These are phyloP conservation scores for Moesziomyces aphidis DNA, from an alignment of 1,284 basidiomycete species.

Conservation along the genomic window DNA sequence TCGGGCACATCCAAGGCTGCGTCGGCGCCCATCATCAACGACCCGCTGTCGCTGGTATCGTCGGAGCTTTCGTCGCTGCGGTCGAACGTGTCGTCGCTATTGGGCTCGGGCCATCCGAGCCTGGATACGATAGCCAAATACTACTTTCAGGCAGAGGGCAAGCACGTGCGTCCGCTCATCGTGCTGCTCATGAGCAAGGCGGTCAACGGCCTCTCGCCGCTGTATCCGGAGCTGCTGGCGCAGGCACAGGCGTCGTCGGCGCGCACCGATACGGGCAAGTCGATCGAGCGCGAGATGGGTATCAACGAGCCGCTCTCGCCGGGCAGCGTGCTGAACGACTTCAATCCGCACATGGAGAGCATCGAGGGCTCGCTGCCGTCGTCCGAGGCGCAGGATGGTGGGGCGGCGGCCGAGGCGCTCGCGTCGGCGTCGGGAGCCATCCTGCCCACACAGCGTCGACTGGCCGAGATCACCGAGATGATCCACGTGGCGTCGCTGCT, in stretches of 20 bases:
- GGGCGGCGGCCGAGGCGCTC: conserved; percentile 12
- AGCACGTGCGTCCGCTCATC: conserved; percentile 89
- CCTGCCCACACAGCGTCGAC: conserved; percentile 87
- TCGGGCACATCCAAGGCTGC: neutral
- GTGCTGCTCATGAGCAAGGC: conserved; percentile 91
- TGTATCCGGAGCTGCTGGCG: conserved; percentile 69
- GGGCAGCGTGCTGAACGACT: conserved; percentile 83
- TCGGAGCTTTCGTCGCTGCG: conserved; percentile 79
- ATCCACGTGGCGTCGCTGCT: conserved; percentile 95
- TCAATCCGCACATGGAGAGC: conserved; percentile 74
- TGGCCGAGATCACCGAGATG: conserved; percentile 98
- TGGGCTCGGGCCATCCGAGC: conserved; percentile 88
- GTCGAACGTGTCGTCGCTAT: conserved; percentile 79
- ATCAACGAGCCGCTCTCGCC: conserved; percentile 79
- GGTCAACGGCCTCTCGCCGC: conserved; percentile 81
- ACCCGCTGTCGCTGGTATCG: conserved; percentile 59
- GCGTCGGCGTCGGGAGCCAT: conserved; percentile 41
- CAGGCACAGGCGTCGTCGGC: conserved; percentile 61
- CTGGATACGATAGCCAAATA: conserved; percentile 90
- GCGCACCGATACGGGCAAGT: conserved; percentile 53
- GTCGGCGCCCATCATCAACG: conserved; percentile 42
- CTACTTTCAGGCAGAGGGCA: conserved; percentile 80
- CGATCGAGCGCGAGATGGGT: conserved; percentile 59
- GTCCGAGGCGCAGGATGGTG: conserved; percentile 6
- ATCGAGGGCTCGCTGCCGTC: conserved; percentile 27